Evolutionary conservation across 805 yeast species (phyloP), one percentile per base, ranked within the genome.

Genomic region (Cyberlindnera saturnus): DNA sequence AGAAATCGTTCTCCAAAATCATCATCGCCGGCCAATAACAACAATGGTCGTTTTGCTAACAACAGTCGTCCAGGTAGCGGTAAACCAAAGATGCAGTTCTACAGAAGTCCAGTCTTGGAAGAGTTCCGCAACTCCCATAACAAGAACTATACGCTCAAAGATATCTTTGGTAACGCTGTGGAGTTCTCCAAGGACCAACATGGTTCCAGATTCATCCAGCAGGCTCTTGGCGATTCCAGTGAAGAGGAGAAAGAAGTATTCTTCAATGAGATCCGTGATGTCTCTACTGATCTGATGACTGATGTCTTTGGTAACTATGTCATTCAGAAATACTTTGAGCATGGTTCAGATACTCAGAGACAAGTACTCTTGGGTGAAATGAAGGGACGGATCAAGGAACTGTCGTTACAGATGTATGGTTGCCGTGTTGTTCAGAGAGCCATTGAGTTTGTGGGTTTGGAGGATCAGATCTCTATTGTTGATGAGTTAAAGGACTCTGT

Each of bases 241-340:
- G 67, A 67, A n/a, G 82, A 77, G 18, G 91, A 87, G 55, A 85
- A 82, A 55, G 95, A 85, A 55, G 79, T 76, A 15, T 77, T 93
- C 16, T 90, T 91, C 67, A 81, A 81, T 49, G 97, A 90, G 64
- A 81, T 93, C 32, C 70, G 89, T 55, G 82, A 79, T 19, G 76
- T 79, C 48, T 75, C 90, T 4, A 71, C 82, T 43, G 89, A 83
- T 43, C 69, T 93, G 48, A 86, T 90, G 83, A 88, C 95, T 15
- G 99, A 93, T 68, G 99, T 93, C 8, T 93, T 93, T 65, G 99
- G 99, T 45, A 93, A 93, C 63, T 93, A 93, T 60, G 97, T 93
- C 23, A 86, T 93, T 44, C 99, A 93, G 64, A 90, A 91, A 63
- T 86, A 80, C 57, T 87, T 93, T 63, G 98, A 93, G 65, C 73